A percentile compares a stretch with the other conserved stretches of the same genome.
phyloP scores from a whole-genome alignment of 2,329 filamentous ascomycete species.

The Ophiostoma ips region DNA sequence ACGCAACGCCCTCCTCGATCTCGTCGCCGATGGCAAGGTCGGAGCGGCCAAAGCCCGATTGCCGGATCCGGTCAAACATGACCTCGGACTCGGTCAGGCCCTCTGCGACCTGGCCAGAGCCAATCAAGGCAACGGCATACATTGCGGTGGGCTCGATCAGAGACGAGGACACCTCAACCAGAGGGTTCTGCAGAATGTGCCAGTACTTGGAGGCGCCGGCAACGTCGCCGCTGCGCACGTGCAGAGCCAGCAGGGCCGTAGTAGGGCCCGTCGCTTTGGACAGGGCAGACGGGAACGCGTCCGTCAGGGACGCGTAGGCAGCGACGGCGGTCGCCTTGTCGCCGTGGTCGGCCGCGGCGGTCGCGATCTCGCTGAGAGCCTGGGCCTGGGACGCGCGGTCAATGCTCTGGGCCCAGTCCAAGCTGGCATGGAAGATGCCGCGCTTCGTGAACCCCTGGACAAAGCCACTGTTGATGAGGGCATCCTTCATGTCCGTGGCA shows the following conservation, averaged over 20 bases:
- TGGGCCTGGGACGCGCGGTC: conserved; percentile 42
- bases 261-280: conserved; percentile 7
- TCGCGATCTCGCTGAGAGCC: conserved; percentile 60
- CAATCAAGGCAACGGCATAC: conserved; percentile 79
- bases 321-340: conserved; percentile 53
- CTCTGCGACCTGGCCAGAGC: conserved; percentile 70
- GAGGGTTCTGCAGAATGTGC: conserved; percentile 53
- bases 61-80: conserved; percentile 77
- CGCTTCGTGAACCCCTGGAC: conserved; percentile 63
- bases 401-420: conserved; percentile 56
- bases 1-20: conserved; percentile 75
- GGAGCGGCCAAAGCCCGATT: conserved; percentile 28
- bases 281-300: conserved; percentile 48
- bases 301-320: conserved; percentile 47
- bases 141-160: conserved; percentile 83
- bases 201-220: conserved; percentile 67
- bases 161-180: conserved; percentile 42
- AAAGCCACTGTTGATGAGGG: conserved; percentile 59
- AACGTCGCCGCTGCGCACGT: conserved; percentile 70
- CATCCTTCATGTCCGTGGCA: conserved; percentile 51
- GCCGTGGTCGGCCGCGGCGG: conserved; percentile 66
- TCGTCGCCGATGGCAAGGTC: conserved; percentile 54
- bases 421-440: conserved; percentile 58
- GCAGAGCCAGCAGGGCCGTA: conserved; percentile 66
- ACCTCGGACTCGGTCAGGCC: conserved; percentile 64